Percentiles rank a stretch among this genome's conserved stretches.
Conservation (phyloP, 257 asterid genomes). For the Fraxinus quadrangulata region DNA sequence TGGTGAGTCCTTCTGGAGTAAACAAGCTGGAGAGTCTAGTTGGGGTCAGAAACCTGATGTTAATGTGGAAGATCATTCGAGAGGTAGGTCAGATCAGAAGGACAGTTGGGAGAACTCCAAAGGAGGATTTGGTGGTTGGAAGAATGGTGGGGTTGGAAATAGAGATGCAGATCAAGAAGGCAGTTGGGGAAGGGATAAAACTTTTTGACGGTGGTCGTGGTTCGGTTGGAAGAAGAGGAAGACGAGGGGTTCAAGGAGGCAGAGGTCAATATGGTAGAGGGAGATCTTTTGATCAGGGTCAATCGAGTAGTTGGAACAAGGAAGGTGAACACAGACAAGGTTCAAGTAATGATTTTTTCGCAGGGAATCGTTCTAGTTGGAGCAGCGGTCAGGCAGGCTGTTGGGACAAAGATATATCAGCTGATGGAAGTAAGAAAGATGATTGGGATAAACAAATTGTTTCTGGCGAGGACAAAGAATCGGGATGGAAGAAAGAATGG, state of each 20-base stretch:
- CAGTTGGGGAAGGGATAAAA: slow-evolving; percentile 43
- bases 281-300: slow-evolving; percentile 52
- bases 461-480: slow-evolving; percentile 23
- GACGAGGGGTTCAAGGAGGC: slow-evolving; percentile 57
- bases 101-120: slow-evolving; percentile 26
- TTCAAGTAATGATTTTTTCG: slow-evolving; percentile 17
- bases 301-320: slow-evolving; percentile 40
- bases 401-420: slow-evolving; percentile 32
- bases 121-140: slow-evolving; percentile 31
- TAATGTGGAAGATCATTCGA: slow-evolving; percentile 15
- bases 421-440: slow-evolving; percentile 30
- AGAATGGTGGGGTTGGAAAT: slow-evolving; percentile 33
- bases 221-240: slow-evolving; percentile 55
- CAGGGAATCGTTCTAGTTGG: slow-evolving; percentile 40
- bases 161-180: slow-evolving; percentile 37
- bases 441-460: slow-evolving; percentile 34
- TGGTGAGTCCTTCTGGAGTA: slow-evolving; percentile 37
- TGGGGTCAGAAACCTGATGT: slow-evolving; percentile 38
- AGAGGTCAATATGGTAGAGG: slow-evolving; percentile 55
- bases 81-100: slow-evolving; percentile 28
- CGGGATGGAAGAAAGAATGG: slow-evolving; percentile 34
- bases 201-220: slow-evolving; percentile 54
- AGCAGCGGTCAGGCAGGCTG: slow-evolving; percentile 34
- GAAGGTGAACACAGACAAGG: slow-evolving; percentile 33
- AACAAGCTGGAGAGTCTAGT: slow-evolving; percentile 30